These are phyloP conservation scores for Verticillium nubilum DNA, from an alignment of 2,329 filamentous ascomycete genomes.

Conservation along the genomic window DNA sequence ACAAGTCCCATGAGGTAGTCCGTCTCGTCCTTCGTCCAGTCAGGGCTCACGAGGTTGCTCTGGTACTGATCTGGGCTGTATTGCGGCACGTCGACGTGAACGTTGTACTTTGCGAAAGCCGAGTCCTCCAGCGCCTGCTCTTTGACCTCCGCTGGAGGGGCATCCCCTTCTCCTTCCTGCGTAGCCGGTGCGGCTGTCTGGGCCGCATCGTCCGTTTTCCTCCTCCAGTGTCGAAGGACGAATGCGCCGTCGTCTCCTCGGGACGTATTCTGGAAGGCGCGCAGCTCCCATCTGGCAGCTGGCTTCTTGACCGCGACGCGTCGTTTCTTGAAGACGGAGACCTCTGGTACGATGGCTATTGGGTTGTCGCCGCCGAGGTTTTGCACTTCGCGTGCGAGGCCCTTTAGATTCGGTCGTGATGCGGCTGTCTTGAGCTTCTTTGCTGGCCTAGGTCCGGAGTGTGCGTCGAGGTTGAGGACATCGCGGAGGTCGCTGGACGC, in stretches of 20 bases:
- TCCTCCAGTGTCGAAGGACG: constrained; percentile 74
- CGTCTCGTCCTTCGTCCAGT: constrained; percentile 91
- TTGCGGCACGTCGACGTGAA: constrained; percentile 68
- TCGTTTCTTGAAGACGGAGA: constrained; percentile 54
- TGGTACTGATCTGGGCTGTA: constrained; percentile 89
- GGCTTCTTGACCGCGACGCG: constrained; percentile 50
- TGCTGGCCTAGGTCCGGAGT: constrained; percentile 46
- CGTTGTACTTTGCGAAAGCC: constrained; percentile 80
- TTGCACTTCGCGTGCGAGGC: constrained; percentile 60
- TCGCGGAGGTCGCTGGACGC: constrained; percentile 79
- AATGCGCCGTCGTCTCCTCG: constrained; percentile 59
- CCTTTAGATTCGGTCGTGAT: constrained; percentile 56
- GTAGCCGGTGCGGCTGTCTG: constrained; percentile 4
- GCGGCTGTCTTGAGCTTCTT: constrained; percentile 71
- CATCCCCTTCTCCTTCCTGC: constrained; percentile 15
- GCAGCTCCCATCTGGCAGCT: constrained; percentile 59
- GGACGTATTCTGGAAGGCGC: constrained; percentile 71
- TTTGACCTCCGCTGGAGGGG: too few species aligned
- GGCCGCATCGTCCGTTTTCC: constrained; percentile 43
- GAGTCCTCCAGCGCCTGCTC: constrained; percentile 46
- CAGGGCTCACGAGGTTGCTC: constrained; percentile 62
- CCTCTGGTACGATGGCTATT: constrained; percentile 60
- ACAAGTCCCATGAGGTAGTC: constrained; percentile 79
- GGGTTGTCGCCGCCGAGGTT: constrained; percentile 61
- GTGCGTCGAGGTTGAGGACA: constrained; percentile 69